Evolutionary conservation across 2,329 filamentous ascomycete genomes (phyloP).

Genomic region (Paecilomyces dactylethromorphus): DNA sequence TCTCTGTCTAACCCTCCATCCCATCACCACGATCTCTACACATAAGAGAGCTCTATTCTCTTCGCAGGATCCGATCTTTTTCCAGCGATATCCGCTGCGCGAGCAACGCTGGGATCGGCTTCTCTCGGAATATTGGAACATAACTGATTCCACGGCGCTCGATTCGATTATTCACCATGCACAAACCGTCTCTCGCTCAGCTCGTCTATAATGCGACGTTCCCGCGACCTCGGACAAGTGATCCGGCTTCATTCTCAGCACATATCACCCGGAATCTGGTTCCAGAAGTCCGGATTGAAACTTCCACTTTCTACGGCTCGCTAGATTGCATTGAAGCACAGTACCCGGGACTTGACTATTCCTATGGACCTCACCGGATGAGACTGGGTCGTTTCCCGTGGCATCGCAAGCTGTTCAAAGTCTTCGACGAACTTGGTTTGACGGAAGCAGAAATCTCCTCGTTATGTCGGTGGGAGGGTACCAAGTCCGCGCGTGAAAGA

Average conservation of each 20-base stretch:
- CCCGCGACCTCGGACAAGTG: conserved; percentile 49
- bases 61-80: not conserved
- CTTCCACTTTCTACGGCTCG: conserved; percentile 57
- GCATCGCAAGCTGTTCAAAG: conserved; percentile 54
- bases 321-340: conserved; percentile 60
- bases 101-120: not conserved
- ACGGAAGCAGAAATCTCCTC: conserved; percentile 55
- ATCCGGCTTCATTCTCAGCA: conserved; percentile 53
- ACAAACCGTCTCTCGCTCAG: conserved; percentile 53
- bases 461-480: conserved; percentile 55
- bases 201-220: conserved; percentile 55
- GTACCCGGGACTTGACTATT: conserved; percentile 61
- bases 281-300: conserved; percentile 59
- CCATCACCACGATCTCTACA: not conserved
- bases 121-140: not conserved
- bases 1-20: not conserved
- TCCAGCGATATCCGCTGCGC: not conserved
- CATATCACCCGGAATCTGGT: conserved; percentile 58
- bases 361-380: conserved; percentile 55
- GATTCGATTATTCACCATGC: conserved; percentile 40
- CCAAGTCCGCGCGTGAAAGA: conserved; percentile 40
- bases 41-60: not conserved
- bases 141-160: not conserved
- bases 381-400: conserved; percentile 56
- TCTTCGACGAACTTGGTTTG: conserved; percentile 53